phyloP scores from a whole-genome alignment of 306 rosid genomes.

The Hippophae tibetana region DNA sequence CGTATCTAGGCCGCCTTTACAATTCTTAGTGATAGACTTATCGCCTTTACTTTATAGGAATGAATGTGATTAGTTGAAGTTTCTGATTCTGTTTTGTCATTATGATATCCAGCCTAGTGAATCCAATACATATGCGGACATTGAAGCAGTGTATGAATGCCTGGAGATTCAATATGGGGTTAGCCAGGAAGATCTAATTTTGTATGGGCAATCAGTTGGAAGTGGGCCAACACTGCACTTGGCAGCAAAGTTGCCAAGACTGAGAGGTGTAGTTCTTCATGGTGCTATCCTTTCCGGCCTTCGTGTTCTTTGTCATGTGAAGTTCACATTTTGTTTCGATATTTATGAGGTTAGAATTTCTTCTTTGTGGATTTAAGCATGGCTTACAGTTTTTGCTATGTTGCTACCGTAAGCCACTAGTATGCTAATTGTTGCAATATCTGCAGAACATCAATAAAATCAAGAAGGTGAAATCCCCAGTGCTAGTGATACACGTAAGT shows the following conservation, averaged over 20 bases:
- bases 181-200: conserved; percentile 87
- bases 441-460: conserved; percentile 93
- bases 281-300: conserved; percentile 96
- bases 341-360: conserved; percentile 66
- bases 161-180: conserved; percentile 86
- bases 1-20: not conserved
- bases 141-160: conserved; percentile 92
- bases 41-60: not conserved
- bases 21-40: not conserved
- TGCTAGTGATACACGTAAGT: conserved; percentile 97
- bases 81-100: not conserved
- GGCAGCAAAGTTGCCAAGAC: conserved; percentile 88
- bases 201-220: conserved; percentile 97
- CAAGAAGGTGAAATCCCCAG: conserved; percentile 92
- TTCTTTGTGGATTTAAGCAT: conserved; percentile 7
- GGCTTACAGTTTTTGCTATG: conserved; percentile 11
- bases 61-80: not conserved
- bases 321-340: conserved; percentile 80
- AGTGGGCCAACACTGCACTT: conserved; percentile 95
- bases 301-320: conserved; percentile 86
- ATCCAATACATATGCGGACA: conserved; percentile 85
- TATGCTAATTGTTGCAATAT: conserved; percentile 1
- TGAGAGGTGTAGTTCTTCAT: conserved; percentile 87
- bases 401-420: conserved; percentile 12
- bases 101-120: conserved; percentile 79